Conservation (phyloP, 495 filamentous ascomycete genomes). For the Penicillium samsonianum region DNA sequence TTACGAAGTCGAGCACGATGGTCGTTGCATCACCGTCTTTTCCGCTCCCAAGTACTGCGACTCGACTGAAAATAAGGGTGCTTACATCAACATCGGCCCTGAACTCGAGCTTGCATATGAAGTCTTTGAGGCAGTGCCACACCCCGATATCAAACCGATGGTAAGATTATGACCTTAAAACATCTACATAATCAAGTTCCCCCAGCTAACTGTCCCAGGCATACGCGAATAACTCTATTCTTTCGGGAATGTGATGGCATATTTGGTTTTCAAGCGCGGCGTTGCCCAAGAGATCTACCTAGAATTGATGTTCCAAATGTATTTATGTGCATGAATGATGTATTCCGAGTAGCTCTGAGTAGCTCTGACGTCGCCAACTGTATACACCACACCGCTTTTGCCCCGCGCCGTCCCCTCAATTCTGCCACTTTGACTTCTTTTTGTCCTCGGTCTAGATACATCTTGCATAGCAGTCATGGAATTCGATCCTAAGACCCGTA, state of each 20-base stretch:
- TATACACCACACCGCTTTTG: conserved; percentile 10
- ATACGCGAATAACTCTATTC: conserved; percentile 77
- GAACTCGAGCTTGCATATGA: conserved; percentile 89
- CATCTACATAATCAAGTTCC: neutral
- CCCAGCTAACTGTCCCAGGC: conserved; percentile 55
- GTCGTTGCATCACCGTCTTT: conserved; percentile 98
- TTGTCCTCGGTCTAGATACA: conserved; percentile 4
- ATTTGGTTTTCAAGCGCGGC: conserved; percentile 31
- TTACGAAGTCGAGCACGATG: conserved; percentile 96
- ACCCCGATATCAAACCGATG: conserved; percentile 95
- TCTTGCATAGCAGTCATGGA: conserved; percentile 49
- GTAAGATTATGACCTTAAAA: conserved; percentile 47
- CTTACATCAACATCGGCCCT: conserved; percentile 95
- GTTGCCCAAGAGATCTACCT: conserved; percentile 24
- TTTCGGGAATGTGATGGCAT: conserved; percentile 60
- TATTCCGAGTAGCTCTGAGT: neutral
- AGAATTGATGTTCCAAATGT: conserved; percentile 15
- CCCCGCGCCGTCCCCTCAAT: conserved; percentile 15
- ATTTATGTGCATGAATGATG: conserved; percentile 14
- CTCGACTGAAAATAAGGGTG: conserved; percentile 94
- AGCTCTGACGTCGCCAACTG: conserved; percentile 8
- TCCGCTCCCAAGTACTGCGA: conserved; percentile 98
- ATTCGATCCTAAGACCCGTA: conserved; percentile 63
- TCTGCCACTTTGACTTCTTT: conserved; percentile 8
- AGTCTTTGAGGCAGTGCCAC: conserved; percentile 93